Evolutionary conservation across 116 monocot species (phyloP), one percentile per base, ranked within the genome.

Genomic region (Posidonia oceanica): DNA sequence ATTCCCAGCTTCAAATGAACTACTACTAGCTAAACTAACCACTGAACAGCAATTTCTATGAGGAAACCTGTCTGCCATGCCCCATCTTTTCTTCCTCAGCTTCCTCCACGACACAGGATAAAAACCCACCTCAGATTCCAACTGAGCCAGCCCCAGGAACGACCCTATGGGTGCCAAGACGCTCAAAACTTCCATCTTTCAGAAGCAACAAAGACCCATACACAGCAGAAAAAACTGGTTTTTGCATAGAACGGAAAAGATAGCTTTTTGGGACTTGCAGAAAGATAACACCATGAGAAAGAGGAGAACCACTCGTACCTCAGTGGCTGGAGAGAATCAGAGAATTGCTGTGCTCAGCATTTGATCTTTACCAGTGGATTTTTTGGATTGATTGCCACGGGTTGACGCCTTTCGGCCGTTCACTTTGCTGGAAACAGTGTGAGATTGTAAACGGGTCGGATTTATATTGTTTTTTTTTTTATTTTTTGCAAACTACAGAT

Each of bases 151-250:
- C 2, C 52, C 66, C 75, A 85, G 64, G 48, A 53, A 70, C 14
- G 76, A 16, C 4, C 71, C 68, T 80, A 76, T 69, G 0, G 75
- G 13, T 38, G 56, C 61, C 69, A 82, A 84, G 16, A 67, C 68
- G 78, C 72, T 80, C 42, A 87, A 72, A 76, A 70, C 69, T 76
- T 80, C 87, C 90, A 90, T 90, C 39, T 80, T 80, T 65, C 37
- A 60, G 54, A 22, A 38, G 42, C 20, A 7, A 37, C 16, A 65
- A 44, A 58, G 17, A 66, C 13, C 58, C 40, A 60, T 29, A 51
- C 59, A 36, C n/a, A 5, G 41, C 58, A 67, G 13, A 21, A 36
- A 48, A 56, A 41, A 14, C 56, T 39, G 17, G 13, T 52, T 29
- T 23, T 11, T 3, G 51, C 36, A 36, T 22, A 4, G 17, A 20